Base-by-base conservation (phyloP, 1,284 basidiomycete species). In the Fomitiporia mediterranea region DNA sequence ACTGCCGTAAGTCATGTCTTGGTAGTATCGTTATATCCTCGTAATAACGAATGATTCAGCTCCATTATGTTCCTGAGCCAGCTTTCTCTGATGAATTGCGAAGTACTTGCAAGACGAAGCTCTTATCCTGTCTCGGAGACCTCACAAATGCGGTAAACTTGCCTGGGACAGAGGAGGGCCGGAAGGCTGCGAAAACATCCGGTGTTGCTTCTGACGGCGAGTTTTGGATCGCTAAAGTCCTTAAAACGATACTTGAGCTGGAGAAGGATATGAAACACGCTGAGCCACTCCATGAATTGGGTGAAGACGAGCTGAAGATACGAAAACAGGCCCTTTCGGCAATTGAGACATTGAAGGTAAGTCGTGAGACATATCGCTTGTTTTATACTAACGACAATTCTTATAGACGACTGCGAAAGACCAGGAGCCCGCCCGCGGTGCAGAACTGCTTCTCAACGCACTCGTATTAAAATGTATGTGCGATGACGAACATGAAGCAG, bases 121-220 rank as follows among this genome's bases (percentile, higher is more conserved):
- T 98, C 48, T 80, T 94, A 49, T 74, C 81, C 28, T 88, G 84
- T 67, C 73, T 97, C 32, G 84, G 85, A 15, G 88, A 94, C 61
- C 78, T 97, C 15, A 86, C 82, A 7, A 74, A 75, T 30, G 83
- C 87, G 51, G 71, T 75, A 19, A 19, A 43, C 23, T 8, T 30
- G 13, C 27, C 25, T 11, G 44, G 43, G 19, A 43, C 52, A 54
- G 37, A 44, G 38, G 70, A 64, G 63, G 81, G 73, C 38, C 76
- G 80, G 52, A 83, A 80, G 61, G 68, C 74, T 0, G 68, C 71
- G 17, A 86, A 84, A 65, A 68, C 77, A 19, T 71, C 80, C 17
- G 88, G 82, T 1, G 79, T 83, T 21, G 80, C 88, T 42, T 77
- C 82, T 4, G 79, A 87, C 55, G 90, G 91, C 23, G 79, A 86